phyloP scores from a whole-genome alignment of 768 basidiomycete species.

The Naganishia antarctica region DNA sequence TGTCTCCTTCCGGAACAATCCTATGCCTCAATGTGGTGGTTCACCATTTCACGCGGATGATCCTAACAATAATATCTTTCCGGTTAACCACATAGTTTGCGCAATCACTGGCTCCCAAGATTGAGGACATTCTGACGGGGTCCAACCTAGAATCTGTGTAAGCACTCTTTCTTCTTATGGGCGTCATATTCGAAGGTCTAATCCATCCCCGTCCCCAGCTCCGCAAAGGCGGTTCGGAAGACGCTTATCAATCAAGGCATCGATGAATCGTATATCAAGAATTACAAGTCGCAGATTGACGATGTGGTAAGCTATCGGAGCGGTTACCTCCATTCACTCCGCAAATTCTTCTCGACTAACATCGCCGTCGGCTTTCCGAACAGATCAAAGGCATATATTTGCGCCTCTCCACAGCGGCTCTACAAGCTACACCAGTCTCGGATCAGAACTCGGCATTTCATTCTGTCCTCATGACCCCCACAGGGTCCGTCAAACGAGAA shows the following conservation, averaged over 20 bases:
- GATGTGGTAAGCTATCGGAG: slow-evolving; percentile 63
- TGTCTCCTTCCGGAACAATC: too few species aligned
- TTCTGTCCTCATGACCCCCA: background rate
- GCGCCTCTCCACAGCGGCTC: slow-evolving; percentile 1
- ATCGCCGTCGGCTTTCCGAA: too few species aligned
- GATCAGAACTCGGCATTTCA: slow-evolving; percentile 30
- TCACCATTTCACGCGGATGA: too few species aligned
- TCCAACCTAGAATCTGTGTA: slow-evolving; percentile 26
- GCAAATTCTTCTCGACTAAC: too few species aligned
- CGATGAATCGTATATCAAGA: slow-evolving; percentile 60
- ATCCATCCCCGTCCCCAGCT: slow-evolving; percentile 29
- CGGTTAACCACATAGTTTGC: slow-evolving; percentile 28
- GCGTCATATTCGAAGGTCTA: background rate
- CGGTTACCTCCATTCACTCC: too few species aligned
- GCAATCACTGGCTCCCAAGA: slow-evolving; percentile 32
- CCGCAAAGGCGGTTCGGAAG: slow-evolving; percentile 79
- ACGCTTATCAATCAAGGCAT: slow-evolving; percentile 54
- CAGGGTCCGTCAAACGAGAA: slow-evolving; percentile 1
- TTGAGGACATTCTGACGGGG: slow-evolving; percentile 33
- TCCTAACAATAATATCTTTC: too few species aligned
- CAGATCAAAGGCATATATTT: slow-evolving; percentile 20
- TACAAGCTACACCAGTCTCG: background rate
- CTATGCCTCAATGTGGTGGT: too few species aligned
- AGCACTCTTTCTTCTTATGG: background rate
- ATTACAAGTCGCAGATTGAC: slow-evolving; percentile 66